phyloP scores from a whole-genome alignment of 331 rosid species.

The Acacia pycnantha region DNA sequence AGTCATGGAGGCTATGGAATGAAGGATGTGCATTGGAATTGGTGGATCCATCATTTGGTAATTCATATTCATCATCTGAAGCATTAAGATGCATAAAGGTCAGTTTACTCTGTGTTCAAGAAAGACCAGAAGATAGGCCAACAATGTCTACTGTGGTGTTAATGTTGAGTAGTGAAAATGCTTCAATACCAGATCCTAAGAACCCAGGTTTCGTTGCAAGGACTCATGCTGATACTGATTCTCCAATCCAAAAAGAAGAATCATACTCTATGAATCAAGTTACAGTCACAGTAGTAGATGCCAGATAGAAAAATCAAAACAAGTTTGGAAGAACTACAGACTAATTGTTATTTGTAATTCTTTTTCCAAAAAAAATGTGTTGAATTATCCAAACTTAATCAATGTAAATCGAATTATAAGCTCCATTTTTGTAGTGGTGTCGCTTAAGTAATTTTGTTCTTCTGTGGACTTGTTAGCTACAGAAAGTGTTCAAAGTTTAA shows the following conservation, averaged over 20 bases:
- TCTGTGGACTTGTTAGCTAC: too few relatives aligned
- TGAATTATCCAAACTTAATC: background rate
- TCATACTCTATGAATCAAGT: constrained; percentile 14
- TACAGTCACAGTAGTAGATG: constrained; percentile 25
- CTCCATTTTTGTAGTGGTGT: background rate
- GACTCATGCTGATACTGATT: background rate
- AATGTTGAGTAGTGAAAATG: background rate
- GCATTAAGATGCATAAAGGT: constrained; percentile 41
- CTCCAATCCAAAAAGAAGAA: background rate
- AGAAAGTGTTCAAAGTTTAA: too few relatives aligned
- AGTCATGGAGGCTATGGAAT: constrained; percentile 62
- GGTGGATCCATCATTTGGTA: constrained; percentile 31
- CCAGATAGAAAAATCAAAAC: constrained; percentile 28
- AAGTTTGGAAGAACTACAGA: background rate
- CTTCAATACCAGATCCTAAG: background rate
- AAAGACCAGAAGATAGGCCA: background rate
- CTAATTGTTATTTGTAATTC: background rate
- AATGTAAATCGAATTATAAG: background rate
- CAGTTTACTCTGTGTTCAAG: background rate
- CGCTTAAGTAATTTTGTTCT: background rate
- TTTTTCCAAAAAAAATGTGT: background rate
- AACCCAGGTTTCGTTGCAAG: background rate
- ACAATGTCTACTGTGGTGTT: constrained; percentile 5
- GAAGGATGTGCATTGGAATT: constrained; percentile 36
- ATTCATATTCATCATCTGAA: constrained; percentile 30